Evolutionary conservation across 169 alveolate species (phyloP).

Genomic region (Plasmodium relictum): DNA sequence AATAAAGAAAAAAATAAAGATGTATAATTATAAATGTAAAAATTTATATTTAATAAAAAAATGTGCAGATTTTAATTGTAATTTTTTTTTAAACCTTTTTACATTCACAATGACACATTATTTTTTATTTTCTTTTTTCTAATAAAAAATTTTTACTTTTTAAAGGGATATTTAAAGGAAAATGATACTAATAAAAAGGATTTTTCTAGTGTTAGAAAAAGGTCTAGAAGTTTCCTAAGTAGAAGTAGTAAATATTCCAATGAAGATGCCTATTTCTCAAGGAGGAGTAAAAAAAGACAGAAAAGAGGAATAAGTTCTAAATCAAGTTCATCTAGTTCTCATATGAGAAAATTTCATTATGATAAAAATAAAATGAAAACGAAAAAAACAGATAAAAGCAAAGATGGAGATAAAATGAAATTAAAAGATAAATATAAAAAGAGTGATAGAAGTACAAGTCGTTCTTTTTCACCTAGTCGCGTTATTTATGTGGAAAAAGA

Average conservation of each 20-base stretch:
- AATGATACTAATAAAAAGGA: constrained; percentile 27
- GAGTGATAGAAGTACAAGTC: constrained; percentile 30
- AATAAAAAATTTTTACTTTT: too few relatives aligned
- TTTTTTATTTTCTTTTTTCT: too few relatives aligned
- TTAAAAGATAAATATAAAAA: constrained; percentile 7
- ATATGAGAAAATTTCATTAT: constrained; percentile 37
- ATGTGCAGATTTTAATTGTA: background rate
- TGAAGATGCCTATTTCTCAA: constrained; percentile 14
- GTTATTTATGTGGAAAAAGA: constrained; percentile 43
- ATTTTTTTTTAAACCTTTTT: background rate
- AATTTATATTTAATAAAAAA: too few relatives aligned
- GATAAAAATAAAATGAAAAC: constrained; percentile 14
- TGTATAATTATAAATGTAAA: too few relatives aligned
- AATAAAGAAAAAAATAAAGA: too few relatives aligned
- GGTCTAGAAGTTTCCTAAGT: constrained; percentile 34
- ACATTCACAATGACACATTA: constrained; percentile 1
- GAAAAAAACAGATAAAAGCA: constrained; percentile 18
- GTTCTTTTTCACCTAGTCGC: constrained; percentile 41
- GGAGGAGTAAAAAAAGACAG: constrained; percentile 20
- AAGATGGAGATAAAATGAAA: constrained; percentile 5
- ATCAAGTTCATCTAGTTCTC: constrained; percentile 33
- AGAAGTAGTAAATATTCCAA: constrained; percentile 27
- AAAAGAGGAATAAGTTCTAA: constrained; percentile 35
- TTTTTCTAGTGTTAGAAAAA: constrained; percentile 9
- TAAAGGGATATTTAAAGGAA: too few relatives aligned